Percentiles rank a stretch among this genome's conserved stretches.
Conservation (phyloP, 164 flowering plant species). For the Liquidambar formosana region DNA sequence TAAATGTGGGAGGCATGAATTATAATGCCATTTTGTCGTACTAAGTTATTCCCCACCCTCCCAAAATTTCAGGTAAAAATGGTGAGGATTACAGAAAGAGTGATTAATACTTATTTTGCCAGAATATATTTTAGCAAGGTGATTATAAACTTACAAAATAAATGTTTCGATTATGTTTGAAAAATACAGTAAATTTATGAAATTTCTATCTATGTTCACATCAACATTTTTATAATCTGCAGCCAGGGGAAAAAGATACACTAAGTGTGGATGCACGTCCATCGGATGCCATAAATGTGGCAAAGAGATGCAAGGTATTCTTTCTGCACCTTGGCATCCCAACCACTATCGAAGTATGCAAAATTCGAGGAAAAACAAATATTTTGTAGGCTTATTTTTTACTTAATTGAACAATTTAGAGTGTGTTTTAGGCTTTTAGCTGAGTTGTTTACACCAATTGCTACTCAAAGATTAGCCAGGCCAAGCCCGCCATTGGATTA, state of each 20-base stretch:
- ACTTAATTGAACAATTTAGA: background rate
- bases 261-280: constrained; percentile 76
- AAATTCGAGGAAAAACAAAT: background rate
- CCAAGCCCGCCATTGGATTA: background rate
- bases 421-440: background rate
- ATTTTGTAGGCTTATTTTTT: background rate
- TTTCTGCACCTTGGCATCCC: background rate
- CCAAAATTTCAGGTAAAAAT: constrained; percentile 55
- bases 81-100: constrained; percentile 77
- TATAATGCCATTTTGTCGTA: background rate
- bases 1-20: background rate
- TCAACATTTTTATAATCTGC: constrained; percentile 23
- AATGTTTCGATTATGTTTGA: background rate
- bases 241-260: constrained; percentile 60
- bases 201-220: constrained; percentile 1
- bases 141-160: background rate
- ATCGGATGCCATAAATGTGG: constrained; percentile 92
- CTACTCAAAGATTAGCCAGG: background rate
- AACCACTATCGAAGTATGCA: background rate
- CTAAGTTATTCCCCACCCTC: background rate
- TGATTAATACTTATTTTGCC: constrained; percentile 65
- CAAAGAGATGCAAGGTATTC: constrained; percentile 68
- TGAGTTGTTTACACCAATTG: background rate
- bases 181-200: background rate
- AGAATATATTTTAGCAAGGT: constrained; percentile 70